Base-by-base conservation (phyloP, 1,139 yeast species). In the Geotrichum europaeum region DNA sequence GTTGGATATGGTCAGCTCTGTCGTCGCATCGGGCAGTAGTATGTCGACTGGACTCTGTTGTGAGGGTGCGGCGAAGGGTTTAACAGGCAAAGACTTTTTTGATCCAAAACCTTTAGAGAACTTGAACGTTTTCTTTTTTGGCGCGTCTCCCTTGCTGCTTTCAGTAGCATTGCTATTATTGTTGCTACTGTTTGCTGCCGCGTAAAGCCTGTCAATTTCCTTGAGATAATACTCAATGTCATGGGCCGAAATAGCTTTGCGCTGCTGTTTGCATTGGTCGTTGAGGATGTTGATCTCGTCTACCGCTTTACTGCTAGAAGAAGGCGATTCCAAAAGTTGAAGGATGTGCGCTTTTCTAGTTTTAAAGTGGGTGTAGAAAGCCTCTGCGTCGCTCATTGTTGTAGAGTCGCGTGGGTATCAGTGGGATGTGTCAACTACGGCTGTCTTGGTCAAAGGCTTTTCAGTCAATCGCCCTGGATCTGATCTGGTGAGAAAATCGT, bases 191-290 rank as follows among this genome's bases (percentile, higher is more conserved):
- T 49, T 51, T 9, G 50, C 49, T 24, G 49, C 32, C 3, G 57
- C 53, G 22, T 49, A 55, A 30, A 55, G 34, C 20, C 18, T 7
- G 36, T 49, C 52, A 28, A 55, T 30, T 45, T 55, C 57, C 47
- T 55, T 51, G 34, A 45, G 30, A 32, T 55, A 55, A 45, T 51
- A 51, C 53, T 55, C 53, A 18, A 36, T 51, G 22, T 55, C 57
- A 34, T 55, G 49, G 4, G 47, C 34, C 9, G 57, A 51, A 9
- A 55, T 43, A 10, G 47, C 24, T 13, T n/a, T 18, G 15, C 47
- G 45, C n/a, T 30, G 30, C 4, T 18, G 28, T n/a, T 55, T 55
- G 49, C 51, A 43, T 18, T 30, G 32, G 49, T 49, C 57, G 32
- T 34, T 24, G 10, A 55, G 57, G 20, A 30, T 18, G 47, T 32